Evolutionary conservation across 768 basidiomycete genomes (phyloP).

Genomic region (Leucocoprinus leucothites): DNA sequence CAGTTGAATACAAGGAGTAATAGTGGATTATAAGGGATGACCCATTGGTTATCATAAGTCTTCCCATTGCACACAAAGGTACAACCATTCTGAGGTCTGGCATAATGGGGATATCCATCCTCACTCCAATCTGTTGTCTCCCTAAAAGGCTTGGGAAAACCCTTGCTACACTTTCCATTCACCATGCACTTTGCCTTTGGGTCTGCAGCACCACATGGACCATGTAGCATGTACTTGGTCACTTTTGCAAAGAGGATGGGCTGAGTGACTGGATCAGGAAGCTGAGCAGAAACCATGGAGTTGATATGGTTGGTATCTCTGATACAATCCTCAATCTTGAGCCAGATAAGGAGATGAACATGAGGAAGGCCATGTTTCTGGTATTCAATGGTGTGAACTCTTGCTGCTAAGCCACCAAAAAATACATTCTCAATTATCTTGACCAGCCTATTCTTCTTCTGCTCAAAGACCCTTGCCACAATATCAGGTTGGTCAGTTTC

Average conservation of each 20-base stretch:
- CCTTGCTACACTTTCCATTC: slow-evolving; percentile 27
- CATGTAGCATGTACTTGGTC: slow-evolving; percentile 33
- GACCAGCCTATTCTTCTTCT: no score
- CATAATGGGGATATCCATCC: not conserved
- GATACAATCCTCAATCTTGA: not conserved
- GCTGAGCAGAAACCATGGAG: not conserved
- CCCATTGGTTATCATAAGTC: no score
- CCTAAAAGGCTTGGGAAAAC: slow-evolving; percentile 21
- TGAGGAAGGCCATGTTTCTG: slow-evolving; percentile 55
- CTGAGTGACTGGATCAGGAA: slow-evolving; percentile 20
- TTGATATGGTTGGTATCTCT: not conserved
- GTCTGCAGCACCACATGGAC: slow-evolving; percentile 33
- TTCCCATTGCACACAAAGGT: not conserved
- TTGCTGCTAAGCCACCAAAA: no score
- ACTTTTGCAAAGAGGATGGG: slow-evolving; percentile 37
- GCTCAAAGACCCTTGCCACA: no score
- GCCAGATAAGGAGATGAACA: slow-evolving; percentile 18
- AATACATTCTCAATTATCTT: slow-evolving; percentile 3
- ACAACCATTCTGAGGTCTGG: not conserved
- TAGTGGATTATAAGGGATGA: no score
- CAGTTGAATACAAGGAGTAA: no score
- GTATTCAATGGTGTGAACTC: slow-evolving; percentile 52
- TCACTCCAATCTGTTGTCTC: not conserved
- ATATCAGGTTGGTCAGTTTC: no score
- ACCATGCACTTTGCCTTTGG: slow-evolving; percentile 36